phyloP scores from a whole-genome alignment of 352 stramenopile species.

The Pythium angustatum region DNA sequence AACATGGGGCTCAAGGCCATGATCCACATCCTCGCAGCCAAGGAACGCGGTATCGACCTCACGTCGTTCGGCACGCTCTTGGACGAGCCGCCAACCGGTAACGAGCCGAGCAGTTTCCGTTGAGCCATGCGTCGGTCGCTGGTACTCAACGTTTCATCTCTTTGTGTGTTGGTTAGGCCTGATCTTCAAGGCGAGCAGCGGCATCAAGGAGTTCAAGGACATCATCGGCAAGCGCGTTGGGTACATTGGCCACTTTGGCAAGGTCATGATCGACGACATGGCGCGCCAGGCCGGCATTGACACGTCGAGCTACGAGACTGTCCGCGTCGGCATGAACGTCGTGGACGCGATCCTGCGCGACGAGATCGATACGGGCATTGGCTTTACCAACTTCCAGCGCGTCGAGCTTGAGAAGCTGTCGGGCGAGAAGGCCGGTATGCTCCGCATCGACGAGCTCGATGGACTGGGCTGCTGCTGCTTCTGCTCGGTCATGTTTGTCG shows the following conservation, averaged over 20 bases:
- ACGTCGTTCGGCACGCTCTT: conserved; percentile 49
- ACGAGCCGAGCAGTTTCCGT: background rate
- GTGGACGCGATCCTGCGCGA: conserved; percentile 50
- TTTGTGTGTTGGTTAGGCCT: conserved; percentile 22
- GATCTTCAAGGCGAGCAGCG: conserved; percentile 56
- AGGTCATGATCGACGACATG: conserved; percentile 59
- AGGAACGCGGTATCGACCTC: conserved; percentile 51
- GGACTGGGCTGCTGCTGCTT: conserved; percentile 55
- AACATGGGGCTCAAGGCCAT: conserved; percentile 56
- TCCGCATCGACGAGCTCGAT: conserved; percentile 54
- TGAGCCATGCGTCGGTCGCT: too few relatives aligned
- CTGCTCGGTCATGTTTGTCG: conserved; percentile 59
- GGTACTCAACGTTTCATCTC: background rate
- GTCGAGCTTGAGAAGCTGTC: conserved; percentile 52
- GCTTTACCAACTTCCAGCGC: conserved; percentile 59
- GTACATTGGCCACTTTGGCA: conserved; percentile 57
- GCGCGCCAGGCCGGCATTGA: conserved; percentile 47
- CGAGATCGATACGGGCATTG: conserved; percentile 53
- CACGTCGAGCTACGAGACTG: conserved; percentile 44
- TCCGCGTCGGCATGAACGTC: conserved; percentile 55
- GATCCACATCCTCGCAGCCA: conserved; percentile 53
- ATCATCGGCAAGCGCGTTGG: conserved; percentile 54
- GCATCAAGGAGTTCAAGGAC: conserved; percentile 55
- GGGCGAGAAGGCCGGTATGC: conserved; percentile 49
- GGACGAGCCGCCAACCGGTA: conserved; percentile 47